These are phyloP conservation scores for Plenodomus biglobosus DNA, from an alignment of 2,329 filamentous ascomycete genomes.

Conservation along the genomic window DNA sequence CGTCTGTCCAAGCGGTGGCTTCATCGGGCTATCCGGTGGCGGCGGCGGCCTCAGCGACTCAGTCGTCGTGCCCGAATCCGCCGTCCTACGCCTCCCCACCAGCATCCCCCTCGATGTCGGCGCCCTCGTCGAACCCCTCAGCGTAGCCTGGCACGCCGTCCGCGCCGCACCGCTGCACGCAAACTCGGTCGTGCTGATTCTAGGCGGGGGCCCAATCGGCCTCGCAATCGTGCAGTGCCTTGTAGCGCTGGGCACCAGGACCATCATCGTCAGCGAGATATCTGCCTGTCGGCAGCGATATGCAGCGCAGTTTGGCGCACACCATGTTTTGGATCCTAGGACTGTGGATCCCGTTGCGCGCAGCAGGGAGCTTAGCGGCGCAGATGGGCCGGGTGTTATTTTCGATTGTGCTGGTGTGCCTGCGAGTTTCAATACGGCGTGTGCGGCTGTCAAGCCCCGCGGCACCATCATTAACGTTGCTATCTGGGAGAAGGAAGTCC, in stretches of 20 bases:
- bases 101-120: slow-evolving; percentile 56
- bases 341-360: slow-evolving; percentile 53
- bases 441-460: slow-evolving; percentile 53
- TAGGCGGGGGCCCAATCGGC: slow-evolving; percentile 66
- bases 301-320: slow-evolving; percentile 58
- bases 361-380: slow-evolving; percentile 52
- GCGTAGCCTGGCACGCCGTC: slow-evolving; percentile 67
- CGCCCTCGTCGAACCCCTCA: slow-evolving; percentile 64
- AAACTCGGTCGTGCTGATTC: slow-evolving; percentile 55
- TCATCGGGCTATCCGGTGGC: slow-evolving; percentile 54
- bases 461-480: slow-evolving; percentile 66
- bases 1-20: slow-evolving; percentile 59
- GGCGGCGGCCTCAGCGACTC: slow-evolving; percentile 60
- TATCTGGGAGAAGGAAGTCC: slow-evolving; percentile 61
- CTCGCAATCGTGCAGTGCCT: slow-evolving; percentile 63
- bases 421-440: slow-evolving; percentile 47
- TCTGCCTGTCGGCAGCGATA: slow-evolving; percentile 54
- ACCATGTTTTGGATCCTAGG: slow-evolving; percentile 56
- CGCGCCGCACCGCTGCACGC: slow-evolving; percentile 51
- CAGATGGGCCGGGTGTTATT: slow-evolving; percentile 58
- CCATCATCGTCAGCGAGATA: slow-evolving; percentile 62
- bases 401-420: slow-evolving; percentile 65
- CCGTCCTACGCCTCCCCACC: slow-evolving; percentile 55
- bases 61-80: slow-evolving; percentile 55
- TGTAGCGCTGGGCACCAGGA: slow-evolving; percentile 54